Conservation (phyloP, 2,329 filamentous ascomycete species). For the Paraconiothyrium sp. region DNA sequence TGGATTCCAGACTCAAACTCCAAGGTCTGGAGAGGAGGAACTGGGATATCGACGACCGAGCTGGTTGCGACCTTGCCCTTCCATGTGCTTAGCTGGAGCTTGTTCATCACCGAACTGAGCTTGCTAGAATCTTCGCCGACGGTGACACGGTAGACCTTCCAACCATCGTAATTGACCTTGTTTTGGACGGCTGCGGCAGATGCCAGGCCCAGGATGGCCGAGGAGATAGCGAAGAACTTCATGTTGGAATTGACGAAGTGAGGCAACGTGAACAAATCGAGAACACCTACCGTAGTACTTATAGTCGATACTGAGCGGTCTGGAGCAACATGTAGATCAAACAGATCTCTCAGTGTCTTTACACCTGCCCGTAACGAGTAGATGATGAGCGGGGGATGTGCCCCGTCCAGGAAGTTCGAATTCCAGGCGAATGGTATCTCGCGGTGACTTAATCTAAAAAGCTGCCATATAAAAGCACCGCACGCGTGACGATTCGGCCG, state of each 20-base stretch:
- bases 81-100: slow-evolving; percentile 45
- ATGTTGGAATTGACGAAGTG: slow-evolving; percentile 30
- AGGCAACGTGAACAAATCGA: slow-evolving; percentile 11
- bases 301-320: slow-evolving; percentile 1
- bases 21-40: slow-evolving; percentile 41
- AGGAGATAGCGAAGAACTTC: slow-evolving; percentile 41
- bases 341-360: slow-evolving; percentile 15
- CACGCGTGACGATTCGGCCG: slow-evolving; percentile 29
- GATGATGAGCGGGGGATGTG: slow-evolving; percentile 33
- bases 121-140: slow-evolving; percentile 39
- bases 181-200: slow-evolving; percentile 44
- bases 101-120: slow-evolving; percentile 41
- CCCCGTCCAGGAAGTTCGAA: slow-evolving; percentile 35
- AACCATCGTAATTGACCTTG: slow-evolving; percentile 46
- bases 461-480: background rate
- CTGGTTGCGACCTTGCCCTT: slow-evolving; percentile 45
- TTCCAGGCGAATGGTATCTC: slow-evolving; percentile 25
- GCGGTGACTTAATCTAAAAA: slow-evolving; percentile 37
- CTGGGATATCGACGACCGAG: slow-evolving; percentile 48
- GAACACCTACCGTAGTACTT: slow-evolving; percentile 13
- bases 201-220: slow-evolving; percentile 43
- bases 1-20: slow-evolving; percentile 40
- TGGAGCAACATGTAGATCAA: slow-evolving; percentile 6
- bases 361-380: slow-evolving; percentile 42
- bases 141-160: slow-evolving; percentile 49